Evolutionary conservation across 208 protist species (phyloP), one percentile per base, ranked within the genome.

Genomic region (Leishmania major): DNA sequence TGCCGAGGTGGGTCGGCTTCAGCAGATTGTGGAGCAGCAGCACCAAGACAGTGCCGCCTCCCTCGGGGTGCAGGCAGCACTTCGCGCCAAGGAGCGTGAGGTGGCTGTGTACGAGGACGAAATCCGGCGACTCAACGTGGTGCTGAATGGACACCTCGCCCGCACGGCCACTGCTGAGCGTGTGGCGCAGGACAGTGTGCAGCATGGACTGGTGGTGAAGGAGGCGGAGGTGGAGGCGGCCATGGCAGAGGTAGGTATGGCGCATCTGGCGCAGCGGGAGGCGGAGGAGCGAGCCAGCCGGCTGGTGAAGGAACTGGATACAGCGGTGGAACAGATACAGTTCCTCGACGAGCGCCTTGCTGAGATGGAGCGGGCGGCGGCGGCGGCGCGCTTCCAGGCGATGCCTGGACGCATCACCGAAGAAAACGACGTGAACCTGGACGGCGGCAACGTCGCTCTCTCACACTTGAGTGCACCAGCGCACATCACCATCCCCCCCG

Each of bases 51-150:
- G 77, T 40, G 72, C 72, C 43, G 72, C 55, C 82, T 77, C 78
- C 66, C 70, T 82, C 64, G 83, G 66, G n/a, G 60, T 85, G 71
- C 60, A 77, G 82, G 86, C 89, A 19, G 88, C 92, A 47, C 75
- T 95, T 70, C 85, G 90, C 28, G 90, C 89, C 11, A 97, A 97
- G 84, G 92, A 96, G 76, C 83, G 90, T 25, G 94, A 97, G 80
- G 79, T 97, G 49, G 87, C 85, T 51, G 77, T 95, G 45, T 97
- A 92, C 78, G 94, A 97, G 53, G 89, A 93, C 43, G 94, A 97
- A 73, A 90, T 97, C 28, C 66, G 84, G 71, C 88, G 91, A 40
- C 87, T 97, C 35, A 89, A 93, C 81, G 72, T 75, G 31, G 84
- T 94, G 53, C 78, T 96, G 67, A 90, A 96, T 22, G 77, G 85